Conservation (phyloP, 768 basidiomycete genomes). For the Rhodotorula paludigena region DNA sequence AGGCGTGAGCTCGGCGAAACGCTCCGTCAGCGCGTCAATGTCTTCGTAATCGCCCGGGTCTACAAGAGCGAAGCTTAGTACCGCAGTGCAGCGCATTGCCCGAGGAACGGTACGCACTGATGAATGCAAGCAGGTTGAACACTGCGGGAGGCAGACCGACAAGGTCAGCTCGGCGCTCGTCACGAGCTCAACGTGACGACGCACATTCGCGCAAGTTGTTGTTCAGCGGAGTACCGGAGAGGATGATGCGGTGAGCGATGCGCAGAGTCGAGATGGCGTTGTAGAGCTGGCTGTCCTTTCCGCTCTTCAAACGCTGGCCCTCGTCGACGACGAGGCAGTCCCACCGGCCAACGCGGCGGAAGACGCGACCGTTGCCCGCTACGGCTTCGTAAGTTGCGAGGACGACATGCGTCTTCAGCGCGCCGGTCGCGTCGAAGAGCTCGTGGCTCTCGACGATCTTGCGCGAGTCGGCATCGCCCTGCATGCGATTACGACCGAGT, state of each 20-base stretch:
- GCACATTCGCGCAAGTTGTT: constrained; percentile 80
- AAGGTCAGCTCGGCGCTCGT: not conserved
- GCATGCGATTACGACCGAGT: constrained; percentile 35
- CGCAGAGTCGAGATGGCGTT: constrained; percentile 17
- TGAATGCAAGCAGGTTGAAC: constrained; percentile 95
- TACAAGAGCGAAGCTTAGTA: not conserved
- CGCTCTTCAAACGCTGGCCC: constrained; percentile 67
- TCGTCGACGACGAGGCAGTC: constrained; percentile 91
- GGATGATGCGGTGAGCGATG: constrained; percentile 60
- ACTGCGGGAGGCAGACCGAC: constrained; percentile 50
- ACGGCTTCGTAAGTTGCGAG: constrained; percentile 83
- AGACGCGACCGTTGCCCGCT: constrained; percentile 62
- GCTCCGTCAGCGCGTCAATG: constrained; percentile 64
- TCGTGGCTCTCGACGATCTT: constrained; percentile 78
- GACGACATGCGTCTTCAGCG: constrained; percentile 58
- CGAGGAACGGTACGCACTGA: constrained; percentile 46
- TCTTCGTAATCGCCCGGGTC: constrained; percentile 72
- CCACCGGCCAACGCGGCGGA: constrained; percentile 82
- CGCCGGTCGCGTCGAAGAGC: constrained; percentile 56
- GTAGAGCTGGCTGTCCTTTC: constrained; percentile 47
- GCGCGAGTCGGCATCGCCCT: constrained; percentile 71
- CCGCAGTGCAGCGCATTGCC: not conserved
- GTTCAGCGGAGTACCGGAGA: constrained; percentile 71
- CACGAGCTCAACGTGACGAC: not conserved
- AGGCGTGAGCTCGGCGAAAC: constrained; percentile 72